These are phyloP conservation scores for Gossypium gossypioides DNA, from an alignment of 441 rosid genomes.

Conservation along the genomic window DNA sequence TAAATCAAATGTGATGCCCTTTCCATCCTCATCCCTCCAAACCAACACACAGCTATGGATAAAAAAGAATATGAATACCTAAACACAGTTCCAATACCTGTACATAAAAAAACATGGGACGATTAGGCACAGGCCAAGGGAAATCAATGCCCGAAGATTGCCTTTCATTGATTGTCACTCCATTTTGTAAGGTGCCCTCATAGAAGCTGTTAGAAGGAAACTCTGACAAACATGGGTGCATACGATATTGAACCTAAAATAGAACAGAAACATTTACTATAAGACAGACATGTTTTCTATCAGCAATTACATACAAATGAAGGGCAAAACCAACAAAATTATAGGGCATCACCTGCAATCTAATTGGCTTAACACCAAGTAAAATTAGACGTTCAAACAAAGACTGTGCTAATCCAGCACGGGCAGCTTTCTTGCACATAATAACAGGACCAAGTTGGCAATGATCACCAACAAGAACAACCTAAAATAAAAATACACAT, in stretches of 20 bases:
- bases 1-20: background rate
- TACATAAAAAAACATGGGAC: conserved; percentile 98
- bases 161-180: conserved; percentile 92
- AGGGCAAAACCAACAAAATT: background rate
- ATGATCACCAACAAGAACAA: conserved; percentile 96
- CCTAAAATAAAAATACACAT: conserved; percentile 32
- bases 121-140: conserved; percentile 99
- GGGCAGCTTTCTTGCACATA: conserved; percentile 99
- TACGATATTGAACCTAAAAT: conserved; percentile 89
- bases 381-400: conserved; percentile 93
- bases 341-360: conserved; percentile 68
- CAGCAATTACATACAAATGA: background rate
- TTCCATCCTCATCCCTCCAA: background rate
- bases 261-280: background rate
- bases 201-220: conserved; percentile 96
- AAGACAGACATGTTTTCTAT: background rate
- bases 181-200: conserved; percentile 97
- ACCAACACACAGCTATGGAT: background rate
- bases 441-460: conserved; percentile 99
- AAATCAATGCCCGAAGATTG: conserved; percentile 90
- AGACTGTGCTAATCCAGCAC: conserved; percentile 98
- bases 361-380: conserved; percentile 96
- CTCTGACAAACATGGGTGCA: conserved; percentile 97
- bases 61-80: background rate
- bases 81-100: conserved; percentile 44